Conservation (phyloP, 2,329 filamentous ascomycete genomes). For the Helicocarpus griseus region DNA sequence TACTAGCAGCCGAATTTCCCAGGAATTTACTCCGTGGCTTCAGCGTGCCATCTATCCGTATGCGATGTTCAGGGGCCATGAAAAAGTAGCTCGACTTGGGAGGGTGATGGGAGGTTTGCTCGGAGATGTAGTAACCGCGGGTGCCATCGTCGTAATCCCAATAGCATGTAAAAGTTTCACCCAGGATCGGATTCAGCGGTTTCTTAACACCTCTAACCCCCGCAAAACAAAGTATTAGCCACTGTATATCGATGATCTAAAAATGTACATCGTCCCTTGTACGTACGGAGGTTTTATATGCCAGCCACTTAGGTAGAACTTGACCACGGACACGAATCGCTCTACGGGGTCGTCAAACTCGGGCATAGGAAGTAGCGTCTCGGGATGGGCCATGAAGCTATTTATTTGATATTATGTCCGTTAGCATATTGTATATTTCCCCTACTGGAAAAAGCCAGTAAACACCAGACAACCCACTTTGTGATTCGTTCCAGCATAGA, state of each 20-base stretch:
- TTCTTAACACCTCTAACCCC: slow-evolving; percentile 81
- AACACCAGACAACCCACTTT: slow-evolving; percentile 54
- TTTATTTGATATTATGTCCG: slow-evolving; percentile 9
- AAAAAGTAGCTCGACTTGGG: slow-evolving; percentile 99
- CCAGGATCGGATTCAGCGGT: slow-evolving; percentile 89
- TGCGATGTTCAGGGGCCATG: slow-evolving; percentile 86
- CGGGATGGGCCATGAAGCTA: slow-evolving; percentile 98
- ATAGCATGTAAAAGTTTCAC: slow-evolving; percentile 89
- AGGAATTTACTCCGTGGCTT: slow-evolving; percentile 93
- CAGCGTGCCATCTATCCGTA: slow-evolving; percentile 88
- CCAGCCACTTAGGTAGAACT: slow-evolving; percentile 98
- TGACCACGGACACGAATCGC: slow-evolving; percentile 89
- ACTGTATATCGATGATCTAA: background rate
- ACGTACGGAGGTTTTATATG: slow-evolving; percentile 93
- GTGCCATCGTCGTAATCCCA: slow-evolving; percentile 85
- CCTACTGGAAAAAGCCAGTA: background rate
- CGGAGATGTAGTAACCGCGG: slow-evolving; percentile 87
- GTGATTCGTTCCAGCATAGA: slow-evolving; percentile 99
- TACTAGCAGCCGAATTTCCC: slow-evolving; percentile 90
- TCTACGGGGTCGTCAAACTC: slow-evolving; percentile 78
- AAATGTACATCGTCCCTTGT: background rate
- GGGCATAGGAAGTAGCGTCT: slow-evolving; percentile 83
- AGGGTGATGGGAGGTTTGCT: slow-evolving; percentile 96
- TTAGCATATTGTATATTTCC: slow-evolving; percentile 13
- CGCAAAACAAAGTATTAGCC: background rate